Evolutionary conservation across 23 red algal species (phyloP), one percentile per base, ranked within the genome.

Genomic region (Agarophyton chilense): DNA sequence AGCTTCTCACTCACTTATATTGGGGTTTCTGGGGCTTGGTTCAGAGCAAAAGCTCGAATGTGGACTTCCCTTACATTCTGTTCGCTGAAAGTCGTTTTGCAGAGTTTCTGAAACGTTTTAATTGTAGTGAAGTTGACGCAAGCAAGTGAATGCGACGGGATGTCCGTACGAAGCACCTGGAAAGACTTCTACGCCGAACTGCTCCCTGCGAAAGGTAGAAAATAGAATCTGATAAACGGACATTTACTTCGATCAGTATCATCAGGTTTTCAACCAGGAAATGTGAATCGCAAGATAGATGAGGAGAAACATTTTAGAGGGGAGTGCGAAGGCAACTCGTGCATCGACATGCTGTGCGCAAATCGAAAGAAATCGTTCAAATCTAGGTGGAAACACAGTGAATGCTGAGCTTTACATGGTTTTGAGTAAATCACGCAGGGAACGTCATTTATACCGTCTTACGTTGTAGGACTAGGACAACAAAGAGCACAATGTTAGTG

Each of bases 1-100:
- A 52, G 11, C 22, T 81, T 1, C 52, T 79, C 33, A 75, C 92
- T 38, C 92, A 94, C 44, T 64, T 94, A 33, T 87, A 87, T 32
- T 94, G 92, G 92, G 92, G 79, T 10, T 76, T 94, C n/a, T 94
- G 92, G 92, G 92, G 32, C 57, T 66, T 94, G 53, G 73, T 67
- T 35, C 86, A 79, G 55, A 81, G 73, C 28, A 42, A 16, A 32
- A 79, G 25, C 32, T 80, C 73, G 18, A 41, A 36, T 53, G 86
- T 90, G 45, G 57, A 90, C 51, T 90, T 79, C 65, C 73, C 72
- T 22, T 90, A 90, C 25, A 52, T 31, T 18, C 29, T 50, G 42
- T 90, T 80, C 54, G 86, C 86, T 4, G 43, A 81, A 33, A 32
- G 61, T 41, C 35, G 86, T 16, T 79, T 90, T 61, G 19, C 55